A percentile compares a stretch with the other conserved stretches of the same genome.
phyloP scores from a whole-genome alignment of 257 asterid species.

The Solanum tarijense region DNA sequence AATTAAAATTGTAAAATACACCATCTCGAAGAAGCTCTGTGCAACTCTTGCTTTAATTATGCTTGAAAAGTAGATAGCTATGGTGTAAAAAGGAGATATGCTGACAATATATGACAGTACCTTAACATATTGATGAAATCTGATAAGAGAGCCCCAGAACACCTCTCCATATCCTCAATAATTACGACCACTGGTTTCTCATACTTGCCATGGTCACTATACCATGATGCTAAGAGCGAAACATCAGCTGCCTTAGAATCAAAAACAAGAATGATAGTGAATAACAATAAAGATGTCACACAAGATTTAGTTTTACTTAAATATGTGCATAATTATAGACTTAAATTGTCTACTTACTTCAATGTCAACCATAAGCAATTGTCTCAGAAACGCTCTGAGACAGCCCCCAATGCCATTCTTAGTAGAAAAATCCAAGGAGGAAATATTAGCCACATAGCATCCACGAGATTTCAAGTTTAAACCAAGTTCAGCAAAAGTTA shows the following conservation, averaged over 20 bases:
- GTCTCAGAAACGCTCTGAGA: conserved; percentile 60
- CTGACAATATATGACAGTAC: conserved; percentile 17
- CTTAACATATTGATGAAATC: conserved; percentile 79
- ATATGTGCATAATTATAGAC: not conserved
- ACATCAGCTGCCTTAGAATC: conserved; percentile 67
- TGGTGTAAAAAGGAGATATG: not conserved
- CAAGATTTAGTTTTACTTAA: not conserved
- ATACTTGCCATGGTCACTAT: conserved; percentile 43
- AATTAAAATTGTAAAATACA: not conserved
- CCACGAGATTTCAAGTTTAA: conserved; percentile 49
- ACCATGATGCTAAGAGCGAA: conserved; percentile 83
- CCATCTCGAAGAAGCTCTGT: not conserved
- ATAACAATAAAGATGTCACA: not conserved
- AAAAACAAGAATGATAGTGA: conserved; percentile 7
- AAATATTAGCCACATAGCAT: conserved; percentile 64
- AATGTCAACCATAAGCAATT: conserved; percentile 37
- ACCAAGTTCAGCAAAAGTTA: conserved; percentile 69
- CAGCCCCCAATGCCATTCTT: conserved; percentile 82
- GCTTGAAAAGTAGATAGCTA: not conserved
- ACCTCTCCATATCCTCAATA: conserved; percentile 77
- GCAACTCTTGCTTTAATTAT: not conserved
- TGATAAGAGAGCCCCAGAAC: conserved; percentile 66
- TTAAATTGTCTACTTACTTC: conserved; percentile 45
- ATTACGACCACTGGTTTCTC: conserved; percentile 67
- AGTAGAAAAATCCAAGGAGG: conserved; percentile 66